Base-by-base conservation (phyloP, 2,329 filamentous ascomycete species). In the Leptographium galeiforme region DNA sequence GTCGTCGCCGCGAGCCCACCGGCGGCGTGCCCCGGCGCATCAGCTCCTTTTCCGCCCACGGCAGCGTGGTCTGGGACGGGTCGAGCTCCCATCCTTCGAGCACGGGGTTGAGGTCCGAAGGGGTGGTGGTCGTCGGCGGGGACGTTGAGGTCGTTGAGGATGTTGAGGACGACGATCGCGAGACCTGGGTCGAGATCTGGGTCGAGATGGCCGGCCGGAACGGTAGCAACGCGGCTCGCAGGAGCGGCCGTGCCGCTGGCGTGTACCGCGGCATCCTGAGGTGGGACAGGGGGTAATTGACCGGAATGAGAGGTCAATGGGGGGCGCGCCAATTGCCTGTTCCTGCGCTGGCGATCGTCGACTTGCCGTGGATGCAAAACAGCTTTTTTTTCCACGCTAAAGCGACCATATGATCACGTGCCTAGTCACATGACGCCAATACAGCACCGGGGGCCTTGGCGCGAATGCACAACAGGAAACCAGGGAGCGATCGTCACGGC, bases 1-100 rank as follows among this genome's bases (percentile, higher is more conserved):
- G 84, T 58, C 90, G 84, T 74, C 90, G 81, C 61, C 90, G 82
- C 47, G 89, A 95, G 50, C 90, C 90, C 62, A 95, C 74, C 51
- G 88, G 89, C 57, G 79, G 75, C 46, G 81, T 76, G 53, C 87
- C 84, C 59, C 77, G 71, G 64, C 79, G 79, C 63, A 89, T 72
- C 52, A 95, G 73, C 57, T 76, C 77, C 58, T 78, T 76, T 69
- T 93, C 86, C 55, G 82, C 75, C 65, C 74, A 75, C 48, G 72
- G 74, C 48, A 75, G 80, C 45, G 79, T 75, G 32, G 87, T 85
- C n/a, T 79, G 81, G 57, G 78, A 73, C n/a, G 84, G 85, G 64
- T 89, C 79, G 60, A 81, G 69, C 60, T 75, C 70, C 58, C 69
- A 66, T 36, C 70, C 67, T 53, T 65, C 66, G 55, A 71, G 59